Base-by-base conservation (phyloP, 768 basidiomycete species). In the Amanita inopinata region DNA sequence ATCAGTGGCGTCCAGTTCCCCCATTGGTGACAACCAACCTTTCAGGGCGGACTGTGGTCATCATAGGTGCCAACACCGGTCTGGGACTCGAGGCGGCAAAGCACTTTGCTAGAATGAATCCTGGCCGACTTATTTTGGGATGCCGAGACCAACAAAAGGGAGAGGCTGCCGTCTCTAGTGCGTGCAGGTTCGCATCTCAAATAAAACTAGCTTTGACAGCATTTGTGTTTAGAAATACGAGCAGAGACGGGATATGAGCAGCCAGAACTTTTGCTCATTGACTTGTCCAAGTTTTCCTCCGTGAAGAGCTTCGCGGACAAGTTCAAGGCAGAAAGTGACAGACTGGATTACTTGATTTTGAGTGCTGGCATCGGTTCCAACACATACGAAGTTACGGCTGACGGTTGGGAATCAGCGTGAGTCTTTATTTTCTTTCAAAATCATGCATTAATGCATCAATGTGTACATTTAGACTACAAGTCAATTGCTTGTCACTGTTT, bases 61-160 rank as follows among this genome's bases (percentile, higher is more conserved):
- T 78, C 22, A 61, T 65, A 25, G 64, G 64, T 11, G 69, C 74
- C 4, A 78, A 79, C 49, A 61, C 61, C 17, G 78, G 73, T 3
- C 45, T 74, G 4, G 72, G 72, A 2, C 61, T 67, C 32, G 69
- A 73, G 48, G 63, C 70, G 2, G 55, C 66, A 4, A 67, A 63
- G 47, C 69, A 71, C 41, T 66, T 73, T 38, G 67, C 68, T 0
- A 32, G 41, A 1, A 70, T 72, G 70, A 61, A 62, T 34, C 61
- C 70, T 10, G 61, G 46, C 2, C 55, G 55, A 30, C 50, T 69
- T 5, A 60, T 71, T 15, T 27, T 70, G 5, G 65, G 56, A 1
- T 69, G 64, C 43, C 55, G 70, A 12, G 62, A 45, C 38, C 30
- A 56, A 35, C 46, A 51, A 8, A 65, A 58, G 45, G 67, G 63